Evolutionary conservation across 192 early-diverging fungal genomes (phyloP).

Genomic region (Coemansia guatemalensis): DNA sequence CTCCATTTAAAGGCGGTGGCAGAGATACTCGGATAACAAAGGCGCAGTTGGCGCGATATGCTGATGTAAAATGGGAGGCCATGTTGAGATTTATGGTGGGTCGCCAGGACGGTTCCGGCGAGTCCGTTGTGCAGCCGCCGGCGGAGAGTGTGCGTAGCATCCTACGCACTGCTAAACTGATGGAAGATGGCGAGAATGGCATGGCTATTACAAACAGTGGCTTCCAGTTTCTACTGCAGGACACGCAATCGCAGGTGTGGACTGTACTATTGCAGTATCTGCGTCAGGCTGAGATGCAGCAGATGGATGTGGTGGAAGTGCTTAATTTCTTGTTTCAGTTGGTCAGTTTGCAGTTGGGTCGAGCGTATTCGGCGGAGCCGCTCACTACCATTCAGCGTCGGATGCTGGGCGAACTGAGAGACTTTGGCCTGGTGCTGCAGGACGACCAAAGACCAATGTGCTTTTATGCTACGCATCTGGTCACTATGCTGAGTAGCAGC

Average conservation of each 20-base stretch:
- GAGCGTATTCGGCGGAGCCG: slow-evolving; percentile 83
- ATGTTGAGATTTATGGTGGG: slow-evolving; percentile 96
- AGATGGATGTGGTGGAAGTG: slow-evolving; percentile 93
- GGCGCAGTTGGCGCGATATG: slow-evolving; percentile 75
- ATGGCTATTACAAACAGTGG: slow-evolving; percentile 91
- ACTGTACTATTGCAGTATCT: slow-evolving; percentile 92
- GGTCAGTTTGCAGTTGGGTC: slow-evolving; percentile 85
- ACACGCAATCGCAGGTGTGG: slow-evolving; percentile 95
- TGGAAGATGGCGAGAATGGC: slow-evolving; percentile 49
- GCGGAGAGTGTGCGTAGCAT: slow-evolving; percentile 71
- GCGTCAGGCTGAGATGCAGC: slow-evolving; percentile 66
- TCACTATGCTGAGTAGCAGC: slow-evolving; percentile 78
- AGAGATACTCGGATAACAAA: slow-evolving; percentile 68
- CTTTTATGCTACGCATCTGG: slow-evolving; percentile 92
- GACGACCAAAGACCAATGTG: slow-evolving; percentile 67
- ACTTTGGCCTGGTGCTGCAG: slow-evolving; percentile 89
- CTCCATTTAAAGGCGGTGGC: slow-evolving; percentile 58
- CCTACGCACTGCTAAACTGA: slow-evolving; percentile 74
- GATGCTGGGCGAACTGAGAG: slow-evolving; percentile 84
- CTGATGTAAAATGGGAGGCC: slow-evolving; percentile 83
- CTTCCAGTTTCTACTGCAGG: slow-evolving; percentile 95
- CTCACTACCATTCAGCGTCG: slow-evolving; percentile 80
- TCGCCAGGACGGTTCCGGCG: slow-evolving; percentile 32
- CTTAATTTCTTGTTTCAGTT: slow-evolving; percentile 94
- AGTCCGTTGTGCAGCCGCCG: slow-evolving; percentile 55